Evolutionary conservation across 1,284 basidiomycete genomes (phyloP).

Genomic region (Cryptococcus neoformans): DNA sequence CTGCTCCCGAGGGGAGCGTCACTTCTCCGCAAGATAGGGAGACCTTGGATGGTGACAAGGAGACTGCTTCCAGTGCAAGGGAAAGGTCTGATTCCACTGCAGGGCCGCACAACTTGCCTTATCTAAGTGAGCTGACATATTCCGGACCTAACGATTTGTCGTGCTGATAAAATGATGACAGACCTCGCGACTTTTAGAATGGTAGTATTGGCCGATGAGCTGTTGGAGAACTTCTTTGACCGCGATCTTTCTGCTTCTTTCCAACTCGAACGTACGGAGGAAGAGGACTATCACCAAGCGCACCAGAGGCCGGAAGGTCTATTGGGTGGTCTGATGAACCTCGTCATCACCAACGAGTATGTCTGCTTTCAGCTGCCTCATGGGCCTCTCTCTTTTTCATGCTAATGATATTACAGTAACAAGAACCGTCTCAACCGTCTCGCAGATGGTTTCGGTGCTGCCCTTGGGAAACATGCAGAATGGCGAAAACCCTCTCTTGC

Average conservation of each 20-base stretch:
- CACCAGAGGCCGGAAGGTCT: slow-evolving; percentile 56
- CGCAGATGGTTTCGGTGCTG: slow-evolving; percentile 89
- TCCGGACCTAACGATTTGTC: neutral
- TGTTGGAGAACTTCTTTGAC: slow-evolving; percentile 92
- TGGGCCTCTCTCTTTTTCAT: neutral
- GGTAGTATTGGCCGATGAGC: slow-evolving; percentile 92
- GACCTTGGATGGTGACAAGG: slow-evolving; percentile 44
- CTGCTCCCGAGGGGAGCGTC: slow-evolving; percentile 59
- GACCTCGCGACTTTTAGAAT: slow-evolving; percentile 77
- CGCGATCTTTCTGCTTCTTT: slow-evolving; percentile 83
- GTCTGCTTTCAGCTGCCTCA: slow-evolving; percentile 12
- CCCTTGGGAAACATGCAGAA: slow-evolving; percentile 74
- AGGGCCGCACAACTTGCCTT: slow-evolving; percentile 66
- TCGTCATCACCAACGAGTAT: slow-evolving; percentile 74
- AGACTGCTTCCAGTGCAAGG: slow-evolving; percentile 54
- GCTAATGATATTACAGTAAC: slow-evolving; percentile 37
- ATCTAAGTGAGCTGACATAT: slow-evolving; percentile 59
- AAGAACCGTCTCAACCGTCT: slow-evolving; percentile 53
- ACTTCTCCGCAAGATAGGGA: slow-evolving; percentile 37
- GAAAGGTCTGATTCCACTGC: slow-evolving; percentile 48
- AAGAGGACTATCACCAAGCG: slow-evolving; percentile 57
- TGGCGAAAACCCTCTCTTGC: slow-evolving; percentile 71
- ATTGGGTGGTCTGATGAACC: slow-evolving; percentile 79
- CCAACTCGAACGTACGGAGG: slow-evolving; percentile 64
- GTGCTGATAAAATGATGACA: slow-evolving; percentile 10